Conservation (phyloP, 2,329 filamentous ascomycete genomes). For the Clonostachys chloroleuca region DNA sequence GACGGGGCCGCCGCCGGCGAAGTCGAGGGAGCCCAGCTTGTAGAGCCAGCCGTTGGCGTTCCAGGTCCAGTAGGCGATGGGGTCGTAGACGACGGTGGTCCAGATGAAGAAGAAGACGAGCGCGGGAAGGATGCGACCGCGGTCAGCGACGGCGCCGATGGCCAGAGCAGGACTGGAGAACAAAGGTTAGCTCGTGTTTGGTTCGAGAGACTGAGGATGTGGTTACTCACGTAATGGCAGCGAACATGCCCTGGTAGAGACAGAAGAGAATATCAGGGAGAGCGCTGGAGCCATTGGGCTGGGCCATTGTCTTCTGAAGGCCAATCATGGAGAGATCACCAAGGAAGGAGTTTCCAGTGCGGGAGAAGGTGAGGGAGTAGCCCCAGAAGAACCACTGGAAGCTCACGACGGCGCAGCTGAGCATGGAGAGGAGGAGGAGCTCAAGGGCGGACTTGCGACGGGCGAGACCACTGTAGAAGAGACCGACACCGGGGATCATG, state of each 20-base stretch:
- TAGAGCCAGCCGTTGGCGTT: constrained; percentile 69
- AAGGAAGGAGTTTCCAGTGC: constrained; percentile 72
- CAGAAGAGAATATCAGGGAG: constrained; percentile 82
- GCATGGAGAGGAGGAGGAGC: constrained; percentile 79
- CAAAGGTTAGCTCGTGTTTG: background rate
- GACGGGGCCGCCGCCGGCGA: constrained; percentile 71
- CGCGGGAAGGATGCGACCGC: constrained; percentile 57
- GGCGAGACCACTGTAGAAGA: constrained; percentile 91
- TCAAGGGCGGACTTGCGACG: constrained; percentile 85
- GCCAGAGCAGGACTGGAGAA: constrained; percentile 39
- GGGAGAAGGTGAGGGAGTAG: constrained; percentile 81
- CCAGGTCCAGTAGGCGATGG: constrained; percentile 76
- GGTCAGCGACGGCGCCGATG: constrained; percentile 56
- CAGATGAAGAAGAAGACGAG: constrained; percentile 67
- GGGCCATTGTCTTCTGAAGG: constrained; percentile 70
- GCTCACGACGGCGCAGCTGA: constrained; percentile 72
- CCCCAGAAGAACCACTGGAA: constrained; percentile 99
- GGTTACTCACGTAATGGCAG: constrained; percentile 67
- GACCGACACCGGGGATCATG: constrained; percentile 91
- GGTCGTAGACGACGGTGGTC: constrained; percentile 68
- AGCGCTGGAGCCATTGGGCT: constrained; percentile 66
- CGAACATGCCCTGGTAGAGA: constrained; percentile 87
- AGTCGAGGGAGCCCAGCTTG: constrained; percentile 66
- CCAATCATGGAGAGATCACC: constrained; percentile 80
- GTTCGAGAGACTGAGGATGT: background rate